A percentile compares a stretch with the other conserved stretches of the same genome.
Conservation (phyloP, 257 asterid species). For the Ballota nigra region DNA sequence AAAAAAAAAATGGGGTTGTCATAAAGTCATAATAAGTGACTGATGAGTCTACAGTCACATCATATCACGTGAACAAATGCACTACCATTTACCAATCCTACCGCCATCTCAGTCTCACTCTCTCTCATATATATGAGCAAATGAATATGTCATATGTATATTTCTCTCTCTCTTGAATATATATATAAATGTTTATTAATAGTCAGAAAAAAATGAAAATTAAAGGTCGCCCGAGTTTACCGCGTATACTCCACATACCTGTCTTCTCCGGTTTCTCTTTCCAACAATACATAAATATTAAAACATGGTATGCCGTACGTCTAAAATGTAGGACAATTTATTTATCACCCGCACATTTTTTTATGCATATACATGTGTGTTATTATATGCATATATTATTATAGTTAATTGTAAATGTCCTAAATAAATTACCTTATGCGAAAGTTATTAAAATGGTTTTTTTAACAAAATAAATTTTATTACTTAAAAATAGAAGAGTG, state of each 20-base stretch:
- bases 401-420: not conserved
- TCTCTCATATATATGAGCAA: not conserved
- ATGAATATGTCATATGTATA: not conserved
- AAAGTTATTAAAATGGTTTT: too few relatives aligned
- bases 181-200: not conserved
- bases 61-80: constrained; percentile 40
- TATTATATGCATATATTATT: too few relatives aligned
- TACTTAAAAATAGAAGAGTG: too few relatives aligned
- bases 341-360: not conserved
- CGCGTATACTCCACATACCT: constrained; percentile 51
- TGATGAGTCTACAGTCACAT: not conserved
- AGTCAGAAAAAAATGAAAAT: not conserved
- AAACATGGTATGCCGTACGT: not conserved
- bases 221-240: constrained; percentile 50
- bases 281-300: not conserved
- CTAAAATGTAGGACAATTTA: not conserved
- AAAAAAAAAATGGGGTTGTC: not conserved
- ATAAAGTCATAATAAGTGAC: not conserved
- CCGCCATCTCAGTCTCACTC: constrained; percentile 21
- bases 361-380: too few relatives aligned
- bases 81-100: not conserved
- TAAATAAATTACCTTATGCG: not conserved
- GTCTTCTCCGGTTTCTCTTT: constrained; percentile 11
- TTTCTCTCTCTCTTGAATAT: not conserved
- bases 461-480: too few relatives aligned